Base-by-base conservation (phyloP, 805 yeast species). In the Candida maltosa region DNA sequence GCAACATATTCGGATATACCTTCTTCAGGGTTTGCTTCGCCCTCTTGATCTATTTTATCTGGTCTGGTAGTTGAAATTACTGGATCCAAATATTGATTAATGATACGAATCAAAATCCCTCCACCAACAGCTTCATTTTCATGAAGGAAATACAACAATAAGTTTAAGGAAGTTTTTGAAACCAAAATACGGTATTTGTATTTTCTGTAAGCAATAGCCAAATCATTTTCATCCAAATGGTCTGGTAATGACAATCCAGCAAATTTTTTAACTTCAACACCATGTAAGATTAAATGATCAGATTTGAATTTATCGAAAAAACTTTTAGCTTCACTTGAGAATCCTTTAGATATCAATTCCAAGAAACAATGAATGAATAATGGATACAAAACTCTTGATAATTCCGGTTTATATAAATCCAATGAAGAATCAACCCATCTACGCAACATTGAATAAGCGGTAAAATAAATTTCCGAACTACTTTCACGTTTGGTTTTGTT, bases 111-210 rank as follows among this genome's bases (percentile, higher is more conserved):
- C 35, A 91, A 69, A 25, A 91, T 75, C 2, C 89, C 83, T 2
- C 97, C 97, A 28, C 97, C 97, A 36, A 81, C 80, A 7, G 83
- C 83, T 58, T 88, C 97, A 55, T 88, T 87, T 52, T 91, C 97
- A 55, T 87, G 95, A 36, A 93, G 61, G 48, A 88, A 91, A 54
- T 87, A 86, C 35, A 93, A 68, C 44, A 93, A 71, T 47, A 91
- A 64, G 54, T 88, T 93, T 52, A 91, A 72, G 4, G 95, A 78
- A 1, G 96, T 88, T 44, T 85, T 80, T 10, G 96, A 83, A 30
- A 91, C 78, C 28, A 76, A 74, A 6, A 91, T 69, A 35, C 76
- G 70, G 60, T 87, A 93, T 53, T 84, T 83, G 63, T 83, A 78
- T 24, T 72, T 65, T 44, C 83, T 68, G 62, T 82, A 91, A 6